phyloP scores from a whole-genome alignment of 2,329 filamentous ascomycete genomes.

The Chalaropsis thielavioides region DNA sequence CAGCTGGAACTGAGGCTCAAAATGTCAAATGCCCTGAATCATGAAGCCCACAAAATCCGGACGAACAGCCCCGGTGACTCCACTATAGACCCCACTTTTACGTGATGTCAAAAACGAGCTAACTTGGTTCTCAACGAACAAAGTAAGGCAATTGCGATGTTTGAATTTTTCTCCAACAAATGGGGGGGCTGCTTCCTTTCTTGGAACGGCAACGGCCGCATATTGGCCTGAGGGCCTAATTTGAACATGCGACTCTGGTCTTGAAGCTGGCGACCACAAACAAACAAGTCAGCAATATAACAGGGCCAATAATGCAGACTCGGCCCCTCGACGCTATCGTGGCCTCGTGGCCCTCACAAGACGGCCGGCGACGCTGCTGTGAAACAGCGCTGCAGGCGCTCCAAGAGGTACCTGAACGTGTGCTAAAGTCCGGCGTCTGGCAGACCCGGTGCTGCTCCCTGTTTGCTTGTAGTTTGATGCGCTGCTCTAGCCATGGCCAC shows the following conservation, averaged over 20 bases:
- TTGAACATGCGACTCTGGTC: background rate
- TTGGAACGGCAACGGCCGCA: background rate
- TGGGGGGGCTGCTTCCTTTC: background rate
- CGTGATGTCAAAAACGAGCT: background rate
- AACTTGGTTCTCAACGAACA: background rate
- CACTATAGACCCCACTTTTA: background rate
- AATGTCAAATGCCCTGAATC: too few species aligned
- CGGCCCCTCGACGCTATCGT: too few species aligned
- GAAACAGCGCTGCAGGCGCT: too few species aligned
- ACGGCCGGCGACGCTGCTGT: too few species aligned
- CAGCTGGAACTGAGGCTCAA: too few species aligned
- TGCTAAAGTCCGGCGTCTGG: too few species aligned
- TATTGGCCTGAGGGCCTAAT: background rate
- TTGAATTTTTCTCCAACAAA: slow-evolving; percentile 1
- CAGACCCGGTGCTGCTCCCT: too few species aligned
- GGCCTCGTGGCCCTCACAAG: too few species aligned
- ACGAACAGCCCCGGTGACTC: background rate
- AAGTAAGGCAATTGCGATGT: background rate
- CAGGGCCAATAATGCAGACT: background rate
- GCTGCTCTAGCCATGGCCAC: background rate
- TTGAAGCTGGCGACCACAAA: background rate
- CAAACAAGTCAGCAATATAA: background rate
- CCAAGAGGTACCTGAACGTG: too few species aligned
- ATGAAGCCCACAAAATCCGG: background rate
- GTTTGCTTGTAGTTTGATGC: too few species aligned